These are phyloP conservation scores for Schizosaccharomyces japonicus DNA, from an alignment of 805 yeast species.

Conservation along the genomic window DNA sequence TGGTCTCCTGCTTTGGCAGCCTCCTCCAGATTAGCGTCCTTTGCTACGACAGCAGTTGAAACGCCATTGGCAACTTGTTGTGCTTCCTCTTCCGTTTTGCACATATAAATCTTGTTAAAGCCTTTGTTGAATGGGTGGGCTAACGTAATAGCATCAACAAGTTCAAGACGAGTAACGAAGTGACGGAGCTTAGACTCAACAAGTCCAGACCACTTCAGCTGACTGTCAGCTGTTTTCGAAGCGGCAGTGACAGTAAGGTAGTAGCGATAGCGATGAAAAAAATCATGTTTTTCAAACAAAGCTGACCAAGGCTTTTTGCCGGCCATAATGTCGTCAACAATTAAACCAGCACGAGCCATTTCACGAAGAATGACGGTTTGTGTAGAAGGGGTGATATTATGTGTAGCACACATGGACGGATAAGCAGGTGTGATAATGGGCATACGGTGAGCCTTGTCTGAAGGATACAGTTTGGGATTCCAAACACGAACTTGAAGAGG, in stretches of 20 bases:
- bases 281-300: conserved; percentile 54
- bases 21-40: conserved; percentile 9
- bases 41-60: conserved; percentile 17
- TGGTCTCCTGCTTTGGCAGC: conserved; percentile 9
- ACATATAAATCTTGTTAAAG: conserved; percentile 32
- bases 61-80: conserved; percentile 34
- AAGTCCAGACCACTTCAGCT: conserved; percentile 74
- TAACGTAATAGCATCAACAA: conserved; percentile 42
- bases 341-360: conserved; percentile 46
- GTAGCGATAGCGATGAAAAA: conserved; percentile 63
- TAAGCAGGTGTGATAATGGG: conserved; percentile 96
- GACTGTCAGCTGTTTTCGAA: conserved; percentile 55
- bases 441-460: conserved; percentile 78
- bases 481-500: conserved; percentile 88
- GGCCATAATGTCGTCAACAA: conserved; percentile 40
- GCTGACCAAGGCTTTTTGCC: conserved; percentile 53
- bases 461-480: conserved; percentile 81
- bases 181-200: conserved; percentile 71
- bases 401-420: conserved; percentile 98
- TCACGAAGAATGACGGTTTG: conserved; percentile 63
- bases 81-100: conserved; percentile 30
- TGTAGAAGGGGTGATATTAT: conserved; percentile 74
- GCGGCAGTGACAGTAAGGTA: conserved; percentile 64
- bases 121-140: conserved; percentile 83
- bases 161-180: conserved; percentile 63